A percentile compares a stretch with the other conserved stretches of the same genome.
Conservation (phyloP, 495 filamentous ascomycete genomes). For the Geoglossum glabrum region DNA sequence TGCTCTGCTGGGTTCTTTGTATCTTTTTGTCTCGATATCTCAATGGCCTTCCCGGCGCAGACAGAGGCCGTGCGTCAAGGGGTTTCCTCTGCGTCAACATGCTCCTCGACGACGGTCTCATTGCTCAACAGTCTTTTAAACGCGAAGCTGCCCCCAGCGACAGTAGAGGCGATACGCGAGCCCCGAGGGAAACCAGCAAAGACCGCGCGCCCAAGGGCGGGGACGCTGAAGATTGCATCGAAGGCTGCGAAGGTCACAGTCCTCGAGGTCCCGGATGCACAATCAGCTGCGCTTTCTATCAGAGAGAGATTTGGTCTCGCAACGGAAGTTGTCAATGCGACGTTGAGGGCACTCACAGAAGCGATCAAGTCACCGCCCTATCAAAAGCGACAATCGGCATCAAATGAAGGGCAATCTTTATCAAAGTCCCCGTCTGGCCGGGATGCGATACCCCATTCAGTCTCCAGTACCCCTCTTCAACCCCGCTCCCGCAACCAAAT, state of each 20-base stretch:
- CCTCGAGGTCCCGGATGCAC: background rate
- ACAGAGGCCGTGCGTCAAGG: slow-evolving; percentile 21
- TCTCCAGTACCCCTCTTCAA: slow-evolving; percentile 24
- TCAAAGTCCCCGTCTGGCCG: background rate
- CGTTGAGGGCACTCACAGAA: slow-evolving; percentile 52
- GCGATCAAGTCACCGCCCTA: slow-evolving; percentile 33
- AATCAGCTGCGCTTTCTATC: slow-evolving; percentile 4
- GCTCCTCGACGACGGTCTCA: slow-evolving; percentile 25
- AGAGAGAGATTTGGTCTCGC: slow-evolving; percentile 52
- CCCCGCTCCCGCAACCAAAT: slow-evolving; percentile 28
- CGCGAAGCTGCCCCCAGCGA: slow-evolving; percentile 6
- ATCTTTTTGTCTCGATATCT: background rate
- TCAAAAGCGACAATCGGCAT: background rate
- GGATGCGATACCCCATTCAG: slow-evolving; percentile 8
- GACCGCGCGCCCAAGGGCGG: background rate
- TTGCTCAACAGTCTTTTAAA: slow-evolving; percentile 27
- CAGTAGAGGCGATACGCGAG: slow-evolving; percentile 1
- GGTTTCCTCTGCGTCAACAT: slow-evolving; percentile 28
- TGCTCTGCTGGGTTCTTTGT: background rate
- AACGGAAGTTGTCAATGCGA: slow-evolving; percentile 62
- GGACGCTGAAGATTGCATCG: background rate
- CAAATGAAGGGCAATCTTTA: slow-evolving; percentile 3
- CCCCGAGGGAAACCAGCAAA: background rate
- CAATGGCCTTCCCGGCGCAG: background rate
- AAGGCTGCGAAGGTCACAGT: background rate